These are phyloP conservation scores for Polyplosphaeria fusca DNA, from an alignment of 495 filamentous ascomycete genomes.

Conservation along the genomic window DNA sequence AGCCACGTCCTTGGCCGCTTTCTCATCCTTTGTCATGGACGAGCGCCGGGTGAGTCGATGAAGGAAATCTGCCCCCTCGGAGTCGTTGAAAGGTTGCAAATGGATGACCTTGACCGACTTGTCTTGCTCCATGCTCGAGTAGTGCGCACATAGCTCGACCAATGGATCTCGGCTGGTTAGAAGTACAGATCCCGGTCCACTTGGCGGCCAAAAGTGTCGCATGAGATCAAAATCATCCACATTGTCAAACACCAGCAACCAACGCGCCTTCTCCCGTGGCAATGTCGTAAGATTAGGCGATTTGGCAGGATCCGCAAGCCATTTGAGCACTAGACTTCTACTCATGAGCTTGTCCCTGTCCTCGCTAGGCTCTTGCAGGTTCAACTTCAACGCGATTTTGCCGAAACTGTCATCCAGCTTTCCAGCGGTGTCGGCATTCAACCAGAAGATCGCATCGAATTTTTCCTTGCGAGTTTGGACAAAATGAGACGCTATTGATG, in stretches of 20 bases:
- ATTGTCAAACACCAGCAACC: constrained; percentile 23
- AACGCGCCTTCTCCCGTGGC: no score
- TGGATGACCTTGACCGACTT: background rate
- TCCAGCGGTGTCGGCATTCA: background rate
- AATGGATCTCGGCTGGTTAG: constrained; percentile 21
- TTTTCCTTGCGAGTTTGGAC: background rate
- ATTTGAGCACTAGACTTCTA: no score
- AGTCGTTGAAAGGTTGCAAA: background rate
- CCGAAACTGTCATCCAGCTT: constrained; percentile 5
- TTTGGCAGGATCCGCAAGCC: no score
- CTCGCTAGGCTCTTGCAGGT: no score
- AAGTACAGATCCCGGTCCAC: constrained; percentile 17
- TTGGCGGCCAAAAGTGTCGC: constrained; percentile 18
- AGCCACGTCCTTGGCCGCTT: constrained; percentile 10
- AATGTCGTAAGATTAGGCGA: no score
- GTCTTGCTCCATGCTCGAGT: background rate
- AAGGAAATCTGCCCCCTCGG: background rate
- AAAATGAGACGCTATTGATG: constrained; percentile 1
- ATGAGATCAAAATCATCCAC: constrained; percentile 7
- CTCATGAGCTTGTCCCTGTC: no score
- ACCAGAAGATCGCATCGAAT: constrained; percentile 10
- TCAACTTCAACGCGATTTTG: no score
- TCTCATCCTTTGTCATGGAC: background rate
- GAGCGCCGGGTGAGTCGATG: background rate
- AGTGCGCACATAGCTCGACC: no score